These are phyloP conservation scores for Candida tropicalis DNA, from an alignment of 1,139 yeast genomes.

Conservation along the genomic window DNA sequence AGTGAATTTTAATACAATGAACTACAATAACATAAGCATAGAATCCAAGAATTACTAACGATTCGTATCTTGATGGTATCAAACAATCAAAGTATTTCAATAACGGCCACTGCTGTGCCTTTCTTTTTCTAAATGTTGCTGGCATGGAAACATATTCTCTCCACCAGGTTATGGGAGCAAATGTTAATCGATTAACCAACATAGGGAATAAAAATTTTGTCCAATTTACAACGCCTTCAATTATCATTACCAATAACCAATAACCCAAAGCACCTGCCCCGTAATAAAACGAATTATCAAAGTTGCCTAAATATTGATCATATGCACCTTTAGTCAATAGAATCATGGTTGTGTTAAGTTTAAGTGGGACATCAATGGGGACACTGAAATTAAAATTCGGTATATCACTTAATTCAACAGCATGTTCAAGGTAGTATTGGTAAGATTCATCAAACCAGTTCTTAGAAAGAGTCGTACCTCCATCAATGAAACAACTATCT, in stretches of 20 bases:
- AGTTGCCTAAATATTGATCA: slow-evolving; percentile 32
- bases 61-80: slow-evolving; percentile 30
- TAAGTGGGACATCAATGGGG: slow-evolving; percentile 26
- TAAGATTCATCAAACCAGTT: slow-evolving; percentile 21
- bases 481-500: slow-evolving; percentile 3
- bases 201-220: slow-evolving; percentile 29
- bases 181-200: slow-evolving; percentile 22
- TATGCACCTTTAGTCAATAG: slow-evolving; percentile 9
- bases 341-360: slow-evolving; percentile 18
- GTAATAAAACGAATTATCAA: slow-evolving; percentile 42
- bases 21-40: slow-evolving; percentile 47
- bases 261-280: slow-evolving; percentile 52
- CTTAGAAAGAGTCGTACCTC: slow-evolving; percentile 16
- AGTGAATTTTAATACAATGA: slow-evolving; percentile 24
- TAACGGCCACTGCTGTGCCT: slow-evolving; percentile 23
- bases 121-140: slow-evolving; percentile 27
- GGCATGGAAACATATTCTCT: slow-evolving; percentile 35
- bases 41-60: slow-evolving; percentile 33
- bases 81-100: slow-evolving; percentile 24
- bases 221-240: slow-evolving; percentile 48
- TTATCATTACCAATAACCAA: slow-evolving; percentile 48
- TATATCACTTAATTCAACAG: slow-evolving; percentile 22
- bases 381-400: slow-evolving; percentile 23
- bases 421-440: slow-evolving; percentile 20
- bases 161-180: slow-evolving; percentile 25